Conservation (phyloP, 1,284 basidiomycete species). For the Golubevia pallescens region DNA sequence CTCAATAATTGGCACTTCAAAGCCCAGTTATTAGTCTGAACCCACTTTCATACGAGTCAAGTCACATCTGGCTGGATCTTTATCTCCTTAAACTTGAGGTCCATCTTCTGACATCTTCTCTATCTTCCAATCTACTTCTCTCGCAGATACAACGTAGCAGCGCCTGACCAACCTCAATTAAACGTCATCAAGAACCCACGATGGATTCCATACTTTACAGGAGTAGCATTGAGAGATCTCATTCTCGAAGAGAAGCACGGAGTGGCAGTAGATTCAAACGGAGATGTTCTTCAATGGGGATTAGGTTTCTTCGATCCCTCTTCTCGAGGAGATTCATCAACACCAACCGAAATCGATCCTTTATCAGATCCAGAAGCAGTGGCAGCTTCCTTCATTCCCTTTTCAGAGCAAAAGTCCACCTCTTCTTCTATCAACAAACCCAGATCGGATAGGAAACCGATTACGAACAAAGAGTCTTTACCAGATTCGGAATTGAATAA, state of each 20-base stretch:
- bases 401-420: too few relatives aligned
- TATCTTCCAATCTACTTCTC: background rate
- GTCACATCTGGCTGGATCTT: too few relatives aligned
- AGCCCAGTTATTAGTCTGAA: too few relatives aligned
- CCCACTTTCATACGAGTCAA: too few relatives aligned
- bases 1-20: too few relatives aligned
- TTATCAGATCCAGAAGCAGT: too few relatives aligned
- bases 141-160: slow-evolving; percentile 47
- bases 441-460: background rate
- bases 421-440: too few relatives aligned
- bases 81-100: background rate
- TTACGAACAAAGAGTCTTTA: background rate
- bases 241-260: slow-evolving; percentile 51
- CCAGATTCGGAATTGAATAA: slow-evolving; percentile 10
- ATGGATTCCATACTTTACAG: slow-evolving; percentile 52
- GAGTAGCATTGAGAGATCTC: slow-evolving; percentile 53
- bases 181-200: slow-evolving; percentile 37
- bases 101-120: too few relatives aligned
- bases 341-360: too few relatives aligned
- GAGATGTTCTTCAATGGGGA: slow-evolving; percentile 60
- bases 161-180: slow-evolving; percentile 33
- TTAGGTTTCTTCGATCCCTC: slow-evolving; percentile 56
- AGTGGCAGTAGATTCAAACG: slow-evolving; percentile 58
- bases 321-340: slow-evolving; percentile 1
- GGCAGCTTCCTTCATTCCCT: too few relatives aligned